Base-by-base conservation (phyloP, 2,329 filamentous ascomycete genomes). In the Paecilomyces sp. region DNA sequence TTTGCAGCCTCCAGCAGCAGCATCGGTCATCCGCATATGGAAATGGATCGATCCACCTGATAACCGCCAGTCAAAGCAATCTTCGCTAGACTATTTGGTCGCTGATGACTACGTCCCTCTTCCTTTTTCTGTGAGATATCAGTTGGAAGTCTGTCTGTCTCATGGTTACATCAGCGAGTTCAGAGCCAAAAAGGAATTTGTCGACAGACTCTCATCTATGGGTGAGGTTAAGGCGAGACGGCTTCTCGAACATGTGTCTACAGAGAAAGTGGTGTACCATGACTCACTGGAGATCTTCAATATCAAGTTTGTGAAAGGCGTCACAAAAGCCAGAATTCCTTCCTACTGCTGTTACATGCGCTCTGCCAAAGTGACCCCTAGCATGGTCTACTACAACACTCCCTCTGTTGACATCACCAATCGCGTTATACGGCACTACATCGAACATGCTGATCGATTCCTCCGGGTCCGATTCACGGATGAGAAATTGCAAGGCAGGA, bases 71-170 rank as follows among this genome's bases (percentile, higher is more conserved):
- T 47, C 41, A 22, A 47, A 68, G 28, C 56, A 61, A 59, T 77
- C 57, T 63, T 79, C 58, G 59, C 65, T 64, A 61, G 67, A 77
- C 25, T 74, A 75, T 30, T 63, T 77, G 41, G 64, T 66, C 64
- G 61, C 72, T 24, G 63, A 71, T 24, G 65, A 63, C 9, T 73
- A 75, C 63, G 66, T 78, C 31, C 64, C 75, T 58, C 78, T 93
- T 3, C 77, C 84, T 0, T 97, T 92, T 62, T 77, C 85, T 0
- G 84, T 96, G 1, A 84, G 91, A 15, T 99, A 97, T 69, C 92
- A 96, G 71, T 83, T 99, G 0, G 93, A 99, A 72, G 92, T 91
- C 0, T 97, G 93, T 70, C 81, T 97, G n/a, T 96, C 92, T 0
- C 85, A 88, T 30, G 86, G 87, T 0, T 80, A 86, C 25, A 76